Evolutionary conservation across 208 protist genomes (phyloP).

Genomic region (Strigomonas culicis): DNA sequence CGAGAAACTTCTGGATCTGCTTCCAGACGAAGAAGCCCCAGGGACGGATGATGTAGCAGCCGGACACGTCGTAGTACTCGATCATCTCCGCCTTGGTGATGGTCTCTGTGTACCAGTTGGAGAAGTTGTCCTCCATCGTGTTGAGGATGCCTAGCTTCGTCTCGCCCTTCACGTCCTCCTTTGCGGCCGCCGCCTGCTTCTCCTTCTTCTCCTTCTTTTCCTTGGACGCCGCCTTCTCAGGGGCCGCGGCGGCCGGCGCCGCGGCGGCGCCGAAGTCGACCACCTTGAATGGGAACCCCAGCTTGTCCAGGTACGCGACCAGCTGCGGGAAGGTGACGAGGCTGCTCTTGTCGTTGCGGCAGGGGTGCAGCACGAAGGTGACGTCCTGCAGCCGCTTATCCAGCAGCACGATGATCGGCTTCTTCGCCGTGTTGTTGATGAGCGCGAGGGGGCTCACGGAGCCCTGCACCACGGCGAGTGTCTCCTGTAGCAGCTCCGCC

Average conservation of each 20-base stretch:
- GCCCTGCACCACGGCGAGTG: constrained; percentile 68
- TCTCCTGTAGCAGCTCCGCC: constrained; percentile 53
- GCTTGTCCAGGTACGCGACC: constrained; percentile 47
- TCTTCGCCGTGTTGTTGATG: constrained; percentile 68
- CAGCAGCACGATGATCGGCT: constrained; percentile 63
- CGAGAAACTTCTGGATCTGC: constrained; percentile 85
- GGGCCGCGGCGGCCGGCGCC: constrained; percentile 15
- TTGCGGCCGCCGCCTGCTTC: constrained; percentile 12
- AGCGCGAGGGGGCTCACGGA: constrained; percentile 85
- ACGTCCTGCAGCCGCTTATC: constrained; percentile 55
- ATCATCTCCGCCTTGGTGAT: constrained; percentile 98
- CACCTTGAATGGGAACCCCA: constrained; percentile 60
- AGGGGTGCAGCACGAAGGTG: constrained; percentile 71
- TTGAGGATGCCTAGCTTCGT: constrained; percentile 88
- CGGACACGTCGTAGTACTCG: constrained; percentile 99
- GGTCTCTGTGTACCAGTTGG: constrained; percentile 97
- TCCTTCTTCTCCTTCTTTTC: constrained; percentile 31
- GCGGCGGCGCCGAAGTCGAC: constrained; percentile 56
- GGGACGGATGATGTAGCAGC: constrained; percentile 98
- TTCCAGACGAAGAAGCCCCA: constrained; percentile 98
- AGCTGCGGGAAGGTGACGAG: constrained; percentile 68
- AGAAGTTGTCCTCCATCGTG: constrained; percentile 92
- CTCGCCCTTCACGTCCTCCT: constrained; percentile 26
- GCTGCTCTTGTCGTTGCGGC: constrained; percentile 79
- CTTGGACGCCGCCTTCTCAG: constrained; percentile 16